Evolutionary conservation across 2,329 filamentous ascomycete genomes (phyloP), one percentile per base, ranked within the genome.

Genomic region (Diaporthe ilicicola): DNA sequence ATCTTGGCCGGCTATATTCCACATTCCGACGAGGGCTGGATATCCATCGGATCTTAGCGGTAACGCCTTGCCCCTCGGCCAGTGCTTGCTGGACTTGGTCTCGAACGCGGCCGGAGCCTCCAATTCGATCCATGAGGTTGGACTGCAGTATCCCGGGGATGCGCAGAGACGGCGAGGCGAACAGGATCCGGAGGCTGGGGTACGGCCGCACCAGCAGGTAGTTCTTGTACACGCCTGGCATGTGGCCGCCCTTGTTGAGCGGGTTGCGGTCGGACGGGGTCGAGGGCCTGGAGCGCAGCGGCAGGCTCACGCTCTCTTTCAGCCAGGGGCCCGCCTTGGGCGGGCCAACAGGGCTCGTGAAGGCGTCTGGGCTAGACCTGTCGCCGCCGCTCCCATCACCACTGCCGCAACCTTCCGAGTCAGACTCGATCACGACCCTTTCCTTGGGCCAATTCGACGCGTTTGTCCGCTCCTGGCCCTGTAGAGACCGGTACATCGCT

Each of bases 31-130:
- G 84, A 6, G 80, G 80, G 50, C 83, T 82, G 55, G 84, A 85
- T 2, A 93, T 81, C 93, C 92, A 95, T 65, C 89, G 88, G 9
- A 94, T 87, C 76, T 93, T 93, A 4, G 91, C 91, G 0, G 92
- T 94, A 5, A 94, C 90, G 56, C 91, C 90, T 46, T 89, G 88
- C 0, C 92, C 92, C 74, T 91, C 88, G 6, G 87, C 86, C 22
- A 95, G 85, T 0, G 92, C 92, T n/a, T 83, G 80, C 1, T 80
- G 79, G 27, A 89, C 80, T 39, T 85, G 83, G 15, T 88, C 83
- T 4, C 84, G 83, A 1, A 87, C 81, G 22, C 82, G 79, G 1
- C 77, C 75, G 0, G 85, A 84, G 1, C 87, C 87, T 7, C 87
- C 87, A 27, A 89, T 86, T 34, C 84, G 85, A 5, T 83, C 81